Conservation (phyloP, 2,329 filamentous ascomycete genomes). For the Tolypocladium ovalisporum region DNA sequence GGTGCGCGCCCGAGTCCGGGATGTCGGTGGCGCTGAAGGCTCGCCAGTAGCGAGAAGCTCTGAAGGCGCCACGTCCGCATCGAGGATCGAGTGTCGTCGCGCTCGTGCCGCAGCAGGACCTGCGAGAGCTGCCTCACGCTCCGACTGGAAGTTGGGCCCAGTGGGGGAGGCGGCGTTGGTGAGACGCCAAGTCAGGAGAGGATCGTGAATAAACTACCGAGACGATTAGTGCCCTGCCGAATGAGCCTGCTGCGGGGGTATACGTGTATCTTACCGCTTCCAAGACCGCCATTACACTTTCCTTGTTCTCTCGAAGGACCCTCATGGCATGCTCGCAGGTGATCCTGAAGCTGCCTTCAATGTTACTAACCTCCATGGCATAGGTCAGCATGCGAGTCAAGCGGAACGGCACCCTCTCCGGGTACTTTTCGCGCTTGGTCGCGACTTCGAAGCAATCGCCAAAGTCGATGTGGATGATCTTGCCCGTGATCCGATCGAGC, state of each 20-base stretch:
- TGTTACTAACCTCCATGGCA: constrained; percentile 99
- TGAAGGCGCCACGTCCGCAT: constrained; percentile 47
- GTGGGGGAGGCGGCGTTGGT: constrained; percentile 51
- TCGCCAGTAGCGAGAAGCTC: constrained; percentile 40
- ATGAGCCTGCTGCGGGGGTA: too few relatives aligned
- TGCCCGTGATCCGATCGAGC: constrained; percentile 90
- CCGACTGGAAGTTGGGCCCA: constrained; percentile 56
- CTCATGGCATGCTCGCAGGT: constrained; percentile 99
- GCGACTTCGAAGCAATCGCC: constrained; percentile 99
- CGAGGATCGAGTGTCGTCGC: constrained; percentile 60
- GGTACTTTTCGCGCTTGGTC: constrained; percentile 99
- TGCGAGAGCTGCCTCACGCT: constrained; percentile 43
- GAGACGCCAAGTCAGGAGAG: constrained; percentile 94
- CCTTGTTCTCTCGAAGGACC: constrained; percentile 91
- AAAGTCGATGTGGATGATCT: constrained; percentile 98
- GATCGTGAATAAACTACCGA: constrained; percentile 89
- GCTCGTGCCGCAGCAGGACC: constrained; percentile 38
- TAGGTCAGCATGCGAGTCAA: constrained; percentile 98
- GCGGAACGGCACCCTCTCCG: constrained; percentile 93
- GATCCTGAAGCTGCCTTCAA: constrained; percentile 95
- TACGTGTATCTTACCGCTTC: constrained; percentile 68
- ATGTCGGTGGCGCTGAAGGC: constrained; percentile 33
- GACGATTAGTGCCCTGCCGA: neutral
- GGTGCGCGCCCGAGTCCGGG: constrained; percentile 45
- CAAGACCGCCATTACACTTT: constrained; percentile 94